Conservation (phyloP, 2,329 filamentous ascomycete genomes). For the Truncatella angustata region DNA sequence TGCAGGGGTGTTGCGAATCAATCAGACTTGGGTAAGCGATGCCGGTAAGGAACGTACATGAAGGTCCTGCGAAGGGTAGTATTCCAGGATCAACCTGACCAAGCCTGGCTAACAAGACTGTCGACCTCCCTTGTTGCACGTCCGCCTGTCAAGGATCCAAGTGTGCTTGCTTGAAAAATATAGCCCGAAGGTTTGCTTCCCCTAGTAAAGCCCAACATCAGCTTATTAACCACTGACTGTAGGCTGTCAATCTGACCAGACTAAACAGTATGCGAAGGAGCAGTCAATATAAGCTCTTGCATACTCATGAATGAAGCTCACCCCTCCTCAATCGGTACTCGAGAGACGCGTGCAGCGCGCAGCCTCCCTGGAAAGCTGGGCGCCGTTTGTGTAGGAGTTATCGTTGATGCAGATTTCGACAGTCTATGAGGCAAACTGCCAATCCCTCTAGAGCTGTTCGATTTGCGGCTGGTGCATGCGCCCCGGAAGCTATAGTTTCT, state of each 20-base stretch:
- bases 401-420: not conserved
- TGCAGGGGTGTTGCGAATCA: conserved; percentile 8
- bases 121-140: not conserved
- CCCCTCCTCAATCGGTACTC: too few species aligned
- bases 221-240: conserved; percentile 1
- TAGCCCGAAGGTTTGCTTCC: not conserved
- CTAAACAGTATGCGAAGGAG: too few species aligned
- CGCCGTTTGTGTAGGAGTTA: not conserved
- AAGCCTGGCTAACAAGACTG: not conserved
- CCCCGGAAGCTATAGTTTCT: conserved; percentile 1
- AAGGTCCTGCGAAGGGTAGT: not conserved
- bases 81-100: conserved; percentile 6
- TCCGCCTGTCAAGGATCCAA: not conserved
- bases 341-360: too few species aligned
- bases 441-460: not conserved
- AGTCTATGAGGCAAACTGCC: not conserved
- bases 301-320: too few species aligned
- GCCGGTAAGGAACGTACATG: conserved; percentile 7
- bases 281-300: too few species aligned
- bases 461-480: not conserved
- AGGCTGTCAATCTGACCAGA: too few species aligned
- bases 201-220: not conserved
- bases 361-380: not conserved
- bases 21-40: not conserved
- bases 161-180: not conserved